Evolutionary conservation across 495 filamentous ascomycete species (phyloP).

Genomic region (Aspergillus taichungensis): DNA sequence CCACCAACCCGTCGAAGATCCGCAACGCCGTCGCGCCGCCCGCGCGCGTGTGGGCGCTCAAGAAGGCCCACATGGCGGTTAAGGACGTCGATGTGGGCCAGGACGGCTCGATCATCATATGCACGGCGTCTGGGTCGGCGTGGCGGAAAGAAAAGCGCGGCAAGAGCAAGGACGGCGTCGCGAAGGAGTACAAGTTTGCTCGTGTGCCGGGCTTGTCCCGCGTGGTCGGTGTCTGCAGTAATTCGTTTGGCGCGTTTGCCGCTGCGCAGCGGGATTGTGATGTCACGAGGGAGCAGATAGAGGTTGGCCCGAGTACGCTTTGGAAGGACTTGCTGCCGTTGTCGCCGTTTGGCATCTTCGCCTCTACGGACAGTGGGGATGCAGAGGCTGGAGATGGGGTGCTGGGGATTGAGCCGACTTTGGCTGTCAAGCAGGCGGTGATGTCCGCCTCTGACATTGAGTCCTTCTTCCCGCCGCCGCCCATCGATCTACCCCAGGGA

Average conservation of each 20-base stretch:
- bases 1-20: slow-evolving; percentile 83
- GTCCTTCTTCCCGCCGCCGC: slow-evolving; percentile 33
- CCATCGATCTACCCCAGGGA: slow-evolving; percentile 15
- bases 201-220: slow-evolving; percentile 80
- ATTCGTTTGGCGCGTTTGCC: slow-evolving; percentile 79
- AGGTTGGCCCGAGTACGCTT: slow-evolving; percentile 51
- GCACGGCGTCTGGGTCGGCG: slow-evolving; percentile 82
- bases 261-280: slow-evolving; percentile 80
- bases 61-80: slow-evolving; percentile 75
- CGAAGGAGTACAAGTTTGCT: slow-evolving; percentile 83
- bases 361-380: slow-evolving; percentile 8
- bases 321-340: slow-evolving; percentile 68
- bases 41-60: slow-evolving; percentile 71
- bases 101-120: slow-evolving; percentile 91
- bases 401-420: slow-evolving; percentile 14
- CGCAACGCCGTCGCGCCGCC: slow-evolving; percentile 66
- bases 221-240: slow-evolving; percentile 74
- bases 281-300: slow-evolving; percentile 66
- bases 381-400: slow-evolving; percentile 7
- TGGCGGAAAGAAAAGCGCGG: slow-evolving; percentile 77
- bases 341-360: slow-evolving; percentile 44
- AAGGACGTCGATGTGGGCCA: slow-evolving; percentile 81
- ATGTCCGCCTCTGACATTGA: slow-evolving; percentile 50
- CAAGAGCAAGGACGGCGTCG: slow-evolving; percentile 65
- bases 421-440: slow-evolving; percentile 33